Evolutionary conservation across 73 alveolate genomes (phyloP), one percentile per base, ranked within the genome.

Genomic region (Uronychia setigera): DNA sequence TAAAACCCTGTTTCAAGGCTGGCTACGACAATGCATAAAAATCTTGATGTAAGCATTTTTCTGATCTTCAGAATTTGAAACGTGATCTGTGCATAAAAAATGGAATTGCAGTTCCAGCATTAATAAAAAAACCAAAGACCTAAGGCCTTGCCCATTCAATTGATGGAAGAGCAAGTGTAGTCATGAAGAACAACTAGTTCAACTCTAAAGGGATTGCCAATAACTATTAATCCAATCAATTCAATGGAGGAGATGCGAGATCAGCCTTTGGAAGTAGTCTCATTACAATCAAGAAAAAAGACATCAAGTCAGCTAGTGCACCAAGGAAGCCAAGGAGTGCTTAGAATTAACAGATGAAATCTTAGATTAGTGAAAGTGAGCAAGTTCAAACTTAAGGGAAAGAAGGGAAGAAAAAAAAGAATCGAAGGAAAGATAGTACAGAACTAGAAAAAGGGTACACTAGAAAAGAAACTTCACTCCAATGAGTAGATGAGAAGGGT

Each of bases 1-100:
- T 76, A 85, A 76, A 94, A 88, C 74, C 95, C 96, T 0, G 35
- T 83, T 33, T 87, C 97, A 9, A 81, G 93, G n/a, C 28, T 87
- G 0, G 58, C 80, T 0, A 77, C 46, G 0, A 27, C 82, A n/a
- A 57, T 26, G 30, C 60, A 60, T 79, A 57, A 85, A 32, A 79
- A 27, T 79, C 28, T 78, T 0, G 86, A 78, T 32, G 60, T 60
- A 33, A 19, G 67, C 67, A n/a, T n/a, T 46, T 19, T 19, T 19
- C 67, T 11, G 5, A 11, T 11, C 67, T 19, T 46, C 67, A 46
- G 67, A 46, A 46, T 19, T 31, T 85, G 26, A 78, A 74, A 13
- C 29, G 79, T 67, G 79, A 67, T 67, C 29, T 67, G 29, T 67
- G 79, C 32, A 26, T 67, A 1, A 25, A 67, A 26, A 1, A 67